Conservation (phyloP, 768 basidiomycete genomes). For the Fistulinella prunicolor region DNA sequence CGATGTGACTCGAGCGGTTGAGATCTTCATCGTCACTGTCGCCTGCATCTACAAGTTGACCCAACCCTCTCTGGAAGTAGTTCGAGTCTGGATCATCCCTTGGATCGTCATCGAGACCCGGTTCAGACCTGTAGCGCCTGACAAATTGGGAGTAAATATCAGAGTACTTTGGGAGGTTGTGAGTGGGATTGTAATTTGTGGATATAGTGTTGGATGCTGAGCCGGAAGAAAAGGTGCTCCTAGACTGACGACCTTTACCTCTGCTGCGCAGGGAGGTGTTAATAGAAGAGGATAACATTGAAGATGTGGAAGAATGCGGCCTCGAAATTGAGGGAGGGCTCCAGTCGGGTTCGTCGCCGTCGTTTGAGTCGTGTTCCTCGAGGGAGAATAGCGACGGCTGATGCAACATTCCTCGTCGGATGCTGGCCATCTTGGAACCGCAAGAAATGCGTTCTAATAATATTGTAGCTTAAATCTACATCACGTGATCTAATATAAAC, state of each 20-base stretch:
- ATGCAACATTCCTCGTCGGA: constrained; percentile 38
- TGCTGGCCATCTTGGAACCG: constrained; percentile 20
- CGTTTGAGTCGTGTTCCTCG: constrained; percentile 51
- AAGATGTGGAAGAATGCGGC: constrained; percentile 19
- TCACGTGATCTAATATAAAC: constrained; percentile 12
- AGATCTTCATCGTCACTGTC: constrained; percentile 76
- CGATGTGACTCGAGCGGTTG: constrained; percentile 40
- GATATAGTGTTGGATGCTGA: constrained; percentile 27
- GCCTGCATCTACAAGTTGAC: constrained; percentile 64
- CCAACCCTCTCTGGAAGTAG: constrained; percentile 71
- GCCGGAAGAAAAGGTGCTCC: constrained; percentile 28
- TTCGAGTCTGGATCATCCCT: constrained; percentile 81
- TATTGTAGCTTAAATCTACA: not conserved
- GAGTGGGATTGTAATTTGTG: constrained; percentile 28
- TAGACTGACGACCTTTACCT: constrained; percentile 32
- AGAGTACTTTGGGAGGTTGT: constrained; percentile 41
- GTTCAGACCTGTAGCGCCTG: constrained; percentile 65
- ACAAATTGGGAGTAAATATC: constrained; percentile 82
- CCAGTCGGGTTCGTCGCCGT: constrained; percentile 45
- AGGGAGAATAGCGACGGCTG: constrained; percentile 69
- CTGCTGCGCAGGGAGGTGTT: constrained; percentile 31
- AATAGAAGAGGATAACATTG: constrained; percentile 27
- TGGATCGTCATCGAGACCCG: constrained; percentile 62
- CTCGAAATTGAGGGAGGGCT: constrained; percentile 35
- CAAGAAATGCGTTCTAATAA: too few relatives aligned